Base-by-base conservation (phyloP, 108 stramenopile genomes). In the Skeletonema menzelii region DNA sequence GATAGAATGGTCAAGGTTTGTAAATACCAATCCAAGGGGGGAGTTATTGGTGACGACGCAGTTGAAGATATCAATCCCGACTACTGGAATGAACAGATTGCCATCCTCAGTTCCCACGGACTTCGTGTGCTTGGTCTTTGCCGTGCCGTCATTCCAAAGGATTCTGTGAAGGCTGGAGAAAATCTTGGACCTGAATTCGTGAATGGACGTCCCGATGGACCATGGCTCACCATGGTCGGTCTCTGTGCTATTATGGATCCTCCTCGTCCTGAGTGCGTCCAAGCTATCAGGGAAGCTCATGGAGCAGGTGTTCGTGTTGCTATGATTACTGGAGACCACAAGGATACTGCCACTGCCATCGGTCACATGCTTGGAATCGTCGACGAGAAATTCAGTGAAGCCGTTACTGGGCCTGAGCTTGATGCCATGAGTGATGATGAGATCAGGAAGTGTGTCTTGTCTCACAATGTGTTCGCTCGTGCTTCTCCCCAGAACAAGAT, bases 301-400 rank as follows among this genome's bases (percentile, higher is more conserved):
- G 62, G 80, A 40, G 94, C 95, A 56, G 95, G 96, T 47, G 90
- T 97, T 31, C 90, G 96, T 57, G 95, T 97, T 65, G 90, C 89
- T 63, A 99, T 99, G 98, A 97, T 99, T 72, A 99, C 98, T 26
- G 98, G 98, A 27, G 98, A 99, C 65, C 92, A 96, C 84, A 88
- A 96, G 69, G 94, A 93, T 59, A 94, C 74, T 55, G 90, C 90
- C 31, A 79, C 85, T 27, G 90, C 90, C 26, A 91, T 91, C 59
- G 90, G 92, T 34, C 75, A 77, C 26, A 83, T 85, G 79, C 85
- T 97, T 59, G 96, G 97, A 37, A 82, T 97, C 67, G 88, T 92
- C 27, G 84, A 89, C 60, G 74, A 74, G 30, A 74, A 89, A 38
- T 85, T 76, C 69, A 67, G 74, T 26, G 77, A 71, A 22, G 91